Evolutionary conservation across 108 stramenopile genomes (phyloP).

Genomic region (Pseudonitzschia pungens): DNA sequence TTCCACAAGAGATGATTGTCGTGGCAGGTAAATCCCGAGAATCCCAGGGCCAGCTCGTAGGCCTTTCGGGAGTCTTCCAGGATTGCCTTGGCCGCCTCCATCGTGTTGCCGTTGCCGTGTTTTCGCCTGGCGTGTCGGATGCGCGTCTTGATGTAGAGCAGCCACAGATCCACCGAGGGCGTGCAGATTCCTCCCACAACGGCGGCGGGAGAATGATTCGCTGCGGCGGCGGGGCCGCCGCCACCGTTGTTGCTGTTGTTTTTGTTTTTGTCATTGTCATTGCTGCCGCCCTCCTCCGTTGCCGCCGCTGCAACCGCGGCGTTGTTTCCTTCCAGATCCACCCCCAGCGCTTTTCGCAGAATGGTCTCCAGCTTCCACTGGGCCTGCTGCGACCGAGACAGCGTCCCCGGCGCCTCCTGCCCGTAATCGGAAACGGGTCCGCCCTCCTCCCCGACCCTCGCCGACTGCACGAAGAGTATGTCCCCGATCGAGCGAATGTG

Average conservation of each 20-base stretch:
- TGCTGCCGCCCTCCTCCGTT: no score
- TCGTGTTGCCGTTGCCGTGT: not conserved
- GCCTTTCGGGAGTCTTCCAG: constrained; percentile 53
- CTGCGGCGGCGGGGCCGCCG: constrained; percentile 9
- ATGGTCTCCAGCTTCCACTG: constrained; percentile 61
- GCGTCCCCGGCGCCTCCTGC: constrained; percentile 17
- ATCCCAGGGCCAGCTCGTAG: constrained; percentile 69
- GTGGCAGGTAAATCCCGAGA: constrained; percentile 51
- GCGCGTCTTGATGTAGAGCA: constrained; percentile 61
- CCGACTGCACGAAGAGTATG: constrained; percentile 57
- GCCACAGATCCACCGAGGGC: constrained; percentile 71
- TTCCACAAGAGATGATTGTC: constrained; percentile 82
- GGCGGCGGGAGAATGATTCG: constrained; percentile 13
- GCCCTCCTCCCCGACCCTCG: constrained; percentile 50
- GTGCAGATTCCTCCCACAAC: constrained; percentile 57
- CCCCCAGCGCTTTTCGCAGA: constrained; percentile 54
- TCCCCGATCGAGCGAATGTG: constrained; percentile 58
- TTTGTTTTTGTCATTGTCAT: constrained; percentile 2
- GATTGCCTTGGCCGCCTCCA: constrained; percentile 28
- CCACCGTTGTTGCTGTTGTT: not conserved
- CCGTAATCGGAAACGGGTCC: constrained; percentile 37
- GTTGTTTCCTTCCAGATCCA: constrained; percentile 48
- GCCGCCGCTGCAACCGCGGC: not conserved
- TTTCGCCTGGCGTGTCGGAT: constrained; percentile 59
- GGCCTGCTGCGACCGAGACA: constrained; percentile 35